Percentiles rank a stretch among this genome's conserved stretches.
Conservation (phyloP, 106 monocot genomes). For the Dactylorhiza incarnata region DNA sequence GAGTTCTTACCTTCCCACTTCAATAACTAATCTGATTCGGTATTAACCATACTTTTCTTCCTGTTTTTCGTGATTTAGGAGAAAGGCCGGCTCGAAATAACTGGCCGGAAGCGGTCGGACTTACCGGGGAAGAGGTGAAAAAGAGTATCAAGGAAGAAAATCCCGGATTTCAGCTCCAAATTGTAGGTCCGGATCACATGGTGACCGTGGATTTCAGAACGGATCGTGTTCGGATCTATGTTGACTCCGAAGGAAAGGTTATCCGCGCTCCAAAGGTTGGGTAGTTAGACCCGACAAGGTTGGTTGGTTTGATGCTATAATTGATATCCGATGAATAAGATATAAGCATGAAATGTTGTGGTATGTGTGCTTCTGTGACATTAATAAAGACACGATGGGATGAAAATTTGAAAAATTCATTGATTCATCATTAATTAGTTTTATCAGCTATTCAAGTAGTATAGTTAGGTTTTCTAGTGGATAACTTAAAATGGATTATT, state of each 20-base stretch:
- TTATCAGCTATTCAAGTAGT: no score
- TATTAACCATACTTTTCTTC: not conserved
- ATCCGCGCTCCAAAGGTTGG: slow-evolving; percentile 3
- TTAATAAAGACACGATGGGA: no score
- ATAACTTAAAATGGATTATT: no score
- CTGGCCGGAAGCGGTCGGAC: slow-evolving; percentile 24
- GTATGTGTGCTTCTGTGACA: not conserved
- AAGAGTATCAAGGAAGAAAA: slow-evolving; percentile 16
- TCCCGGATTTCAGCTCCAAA: slow-evolving; percentile 2
- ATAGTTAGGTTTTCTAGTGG: no score
- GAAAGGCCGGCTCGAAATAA: not conserved
- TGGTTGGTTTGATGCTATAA: not conserved
- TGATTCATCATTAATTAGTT: no score
- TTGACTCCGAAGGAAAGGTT: slow-evolving; percentile 13
- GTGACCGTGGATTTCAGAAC: slow-evolving; percentile 9
- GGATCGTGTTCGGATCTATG: slow-evolving; percentile 16
- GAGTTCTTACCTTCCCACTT: not conserved
- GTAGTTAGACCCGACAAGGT: not conserved
- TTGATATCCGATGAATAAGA: not conserved
- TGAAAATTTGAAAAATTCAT: no score
- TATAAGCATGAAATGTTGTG: not conserved
- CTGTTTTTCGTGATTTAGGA: not conserved
- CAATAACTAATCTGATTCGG: not conserved
- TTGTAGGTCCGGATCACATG: slow-evolving; percentile 3
- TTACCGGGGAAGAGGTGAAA: slow-evolving; percentile 14